A percentile compares a stretch with the other conserved stretches of the same genome.
phyloP scores from a whole-genome alignment of 176 grass and related monocot species.

The Areca catechu region DNA sequence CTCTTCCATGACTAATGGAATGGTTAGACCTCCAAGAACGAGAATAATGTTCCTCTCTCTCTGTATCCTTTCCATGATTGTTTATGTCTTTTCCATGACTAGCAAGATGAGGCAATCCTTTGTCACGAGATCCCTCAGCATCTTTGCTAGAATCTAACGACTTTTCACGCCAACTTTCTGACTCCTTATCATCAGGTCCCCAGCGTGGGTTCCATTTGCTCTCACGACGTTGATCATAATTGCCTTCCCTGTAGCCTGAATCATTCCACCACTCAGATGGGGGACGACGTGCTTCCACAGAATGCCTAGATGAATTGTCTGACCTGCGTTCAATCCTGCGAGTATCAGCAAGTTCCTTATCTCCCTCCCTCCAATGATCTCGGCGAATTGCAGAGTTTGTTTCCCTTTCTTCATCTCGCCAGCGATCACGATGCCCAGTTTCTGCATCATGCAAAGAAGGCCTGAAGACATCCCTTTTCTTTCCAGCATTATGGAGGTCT shows the following conservation, averaged over 20 bases:
- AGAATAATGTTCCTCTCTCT: slow-evolving; percentile 62
- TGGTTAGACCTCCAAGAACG: slow-evolving; percentile 83
- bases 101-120: slow-evolving; percentile 32
- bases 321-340: slow-evolving; percentile 56
- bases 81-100: slow-evolving; percentile 44
- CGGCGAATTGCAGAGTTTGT: slow-evolving; percentile 63
- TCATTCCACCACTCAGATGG: slow-evolving; percentile 52
- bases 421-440: slow-evolving; percentile 57
- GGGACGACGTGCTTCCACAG: slow-evolving; percentile 48
- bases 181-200: slow-evolving; percentile 75
- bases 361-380: slow-evolving; percentile 58
- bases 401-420: slow-evolving; percentile 96
- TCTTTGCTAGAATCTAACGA: slow-evolving; percentile 66
- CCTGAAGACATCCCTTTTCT: slow-evolving; percentile 70
- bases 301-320: slow-evolving; percentile 44
- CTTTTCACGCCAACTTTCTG: slow-evolving; percentile 59
- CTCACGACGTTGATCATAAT: slow-evolving; percentile 62
- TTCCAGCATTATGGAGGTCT: slow-evolving; percentile 26
- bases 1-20: slow-evolving; percentile 49
- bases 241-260: slow-evolving; percentile 56
- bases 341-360: slow-evolving; percentile 61
- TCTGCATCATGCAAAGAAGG: slow-evolving; percentile 50
- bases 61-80: slow-evolving; percentile 64
- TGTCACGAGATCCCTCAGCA: slow-evolving; percentile 41
- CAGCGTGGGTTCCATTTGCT: slow-evolving; percentile 79